These are phyloP conservation scores for Gracilaria vermiculophylla DNA, from an alignment of 23 red algal genomes.

Conservation along the genomic window DNA sequence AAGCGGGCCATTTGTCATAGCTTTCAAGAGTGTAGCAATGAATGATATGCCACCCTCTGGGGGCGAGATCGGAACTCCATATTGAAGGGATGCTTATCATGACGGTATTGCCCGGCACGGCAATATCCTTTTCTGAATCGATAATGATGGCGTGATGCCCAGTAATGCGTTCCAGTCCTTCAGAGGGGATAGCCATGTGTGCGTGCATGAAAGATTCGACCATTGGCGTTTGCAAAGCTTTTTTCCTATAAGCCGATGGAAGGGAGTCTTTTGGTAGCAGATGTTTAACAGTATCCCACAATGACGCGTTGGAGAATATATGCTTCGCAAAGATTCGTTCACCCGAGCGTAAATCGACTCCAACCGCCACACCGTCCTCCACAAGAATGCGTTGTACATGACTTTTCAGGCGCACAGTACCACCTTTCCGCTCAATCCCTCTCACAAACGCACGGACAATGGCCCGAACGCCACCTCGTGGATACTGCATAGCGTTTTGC, in stretches of 20 bases:
- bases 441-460: constrained; percentile 72
- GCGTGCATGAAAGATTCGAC: constrained; percentile 79
- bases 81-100: constrained; percentile 80
- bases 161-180: constrained; percentile 34
- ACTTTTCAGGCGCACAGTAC: constrained; percentile 35
- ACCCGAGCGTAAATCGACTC: constrained; percentile 35
- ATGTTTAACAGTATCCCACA: constrained; percentile 68
- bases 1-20: constrained; percentile 64
- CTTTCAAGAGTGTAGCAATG: constrained; percentile 82
- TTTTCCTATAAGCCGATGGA: constrained; percentile 5
- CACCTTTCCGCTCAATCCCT: constrained; percentile 60
- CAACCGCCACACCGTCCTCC: constrained; percentile 41
- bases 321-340: constrained; percentile 36
- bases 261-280: constrained; percentile 10
- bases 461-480: constrained; percentile 48
- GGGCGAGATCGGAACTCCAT: constrained; percentile 71
- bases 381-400: constrained; percentile 63
- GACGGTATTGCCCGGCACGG: constrained; percentile 65
- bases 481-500: constrained; percentile 68
- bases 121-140: constrained; percentile 61
- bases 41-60: constrained; percentile 68
- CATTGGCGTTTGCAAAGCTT: constrained; percentile 46
- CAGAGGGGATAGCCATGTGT: constrained; percentile 58
- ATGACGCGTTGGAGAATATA: constrained; percentile 72
- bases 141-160: constrained; percentile 79